Evolutionary conservation across 2,329 filamentous ascomycete genomes (phyloP), one percentile per base, ranked within the genome.

Genomic region (Talaromyces sp.): DNA sequence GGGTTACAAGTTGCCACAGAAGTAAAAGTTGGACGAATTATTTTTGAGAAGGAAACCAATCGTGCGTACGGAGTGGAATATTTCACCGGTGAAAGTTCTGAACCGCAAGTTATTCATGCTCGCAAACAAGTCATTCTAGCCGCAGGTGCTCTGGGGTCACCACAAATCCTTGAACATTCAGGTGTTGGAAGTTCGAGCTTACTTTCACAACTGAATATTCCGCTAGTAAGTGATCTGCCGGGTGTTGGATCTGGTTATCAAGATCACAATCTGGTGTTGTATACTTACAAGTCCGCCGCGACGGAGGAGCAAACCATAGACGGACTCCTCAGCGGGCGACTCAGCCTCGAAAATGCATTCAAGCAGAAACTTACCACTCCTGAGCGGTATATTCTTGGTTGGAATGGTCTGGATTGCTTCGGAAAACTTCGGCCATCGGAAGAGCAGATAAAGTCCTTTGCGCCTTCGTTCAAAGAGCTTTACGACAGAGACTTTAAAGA

Each of bases 371-470:
- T 52, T 4, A 25, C 58, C 22, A 52, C 39, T 17, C 58, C 49
- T 1, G 49, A 64, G n/a, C 54, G 58, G 31, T 27, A 41, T 10
- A 64, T 64, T 8, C 37, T 64, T 11, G 62, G 62, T 6, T 64
- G 62, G 54, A 64, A 60, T 15, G 13, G n/a, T 35, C 9, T 31
- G 13, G 62, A 64, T 25, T 33, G 58, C 15, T 50, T 56, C 22
- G 58, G 62, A 35, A 64, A 50, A 13, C 45, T 64, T 6, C 62
- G 62, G 3, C 62, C 62, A 41, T 64, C 62, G 19, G 62, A 58
- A 27, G 19, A 45, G 15, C 54, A 64, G 27, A 59, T 64, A 49
- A 45, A 33, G 11, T 35, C 19, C 10, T 27, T 64, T 9, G 54
- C 43, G 8, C 43, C 54, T 13, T 35, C 31, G 4, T 52, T 59